These are phyloP conservation scores for Ramularia endophylla DNA, from an alignment of 2,329 filamentous ascomycete species.

Conservation along the genomic window DNA sequence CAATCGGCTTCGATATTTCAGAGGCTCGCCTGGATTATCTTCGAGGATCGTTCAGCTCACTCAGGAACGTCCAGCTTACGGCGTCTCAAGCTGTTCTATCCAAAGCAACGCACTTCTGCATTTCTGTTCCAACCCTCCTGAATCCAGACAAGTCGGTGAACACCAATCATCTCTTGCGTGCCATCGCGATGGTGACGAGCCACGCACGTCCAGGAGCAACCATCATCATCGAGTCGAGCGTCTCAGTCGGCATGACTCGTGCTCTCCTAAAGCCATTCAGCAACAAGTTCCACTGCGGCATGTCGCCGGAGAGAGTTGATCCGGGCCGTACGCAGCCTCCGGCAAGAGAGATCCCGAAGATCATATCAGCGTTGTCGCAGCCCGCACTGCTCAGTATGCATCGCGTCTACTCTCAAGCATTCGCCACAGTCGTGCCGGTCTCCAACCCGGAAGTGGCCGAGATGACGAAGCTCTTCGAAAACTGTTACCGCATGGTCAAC, in stretches of 20 bases:
- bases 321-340: conserved; percentile 16
- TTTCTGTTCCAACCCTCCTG: conserved; percentile 50
- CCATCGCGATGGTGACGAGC: conserved; percentile 37
- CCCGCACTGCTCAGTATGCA: conserved; percentile 42
- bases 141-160: conserved; percentile 44
- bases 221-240: conserved; percentile 50
- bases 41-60: conserved; percentile 22
- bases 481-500: conserved; percentile 52
- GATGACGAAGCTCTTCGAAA: conserved; percentile 55
- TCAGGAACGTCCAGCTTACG: conserved; percentile 34
- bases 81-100: conserved; percentile 34
- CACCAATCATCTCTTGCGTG: conserved; percentile 42
- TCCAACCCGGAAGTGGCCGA: conserved; percentile 51
- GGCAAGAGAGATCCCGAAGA: conserved; percentile 44
- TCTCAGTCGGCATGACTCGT: conserved; percentile 51
- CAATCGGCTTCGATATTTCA: conserved; percentile 41
- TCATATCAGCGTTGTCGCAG: conserved; percentile 47
- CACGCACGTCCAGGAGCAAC: conserved; percentile 42
- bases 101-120: conserved; percentile 47
- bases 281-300: conserved; percentile 37
- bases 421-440: conserved; percentile 45
- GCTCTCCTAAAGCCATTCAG: conserved; percentile 40
- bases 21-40: conserved; percentile 35
- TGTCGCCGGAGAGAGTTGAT: conserved; percentile 29
- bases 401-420: conserved; percentile 43